Percentiles rank a stretch among this genome's conserved stretches.
Conservation (phyloP, 345 rosid species). For the Lepidium didymum region DNA sequence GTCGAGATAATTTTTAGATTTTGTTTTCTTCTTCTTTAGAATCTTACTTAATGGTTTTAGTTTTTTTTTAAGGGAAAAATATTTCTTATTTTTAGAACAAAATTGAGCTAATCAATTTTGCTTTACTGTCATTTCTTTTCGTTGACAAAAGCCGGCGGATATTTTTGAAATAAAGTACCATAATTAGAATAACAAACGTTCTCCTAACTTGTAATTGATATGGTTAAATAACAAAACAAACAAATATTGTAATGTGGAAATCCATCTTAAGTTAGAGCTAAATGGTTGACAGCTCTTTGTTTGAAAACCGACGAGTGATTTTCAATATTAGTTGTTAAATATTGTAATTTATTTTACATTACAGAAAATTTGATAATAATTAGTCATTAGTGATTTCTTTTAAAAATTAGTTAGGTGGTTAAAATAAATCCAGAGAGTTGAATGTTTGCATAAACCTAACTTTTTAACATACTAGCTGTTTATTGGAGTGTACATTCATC, state of each 20-base stretch:
- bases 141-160: neutral
- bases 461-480: neutral
- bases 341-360: neutral
- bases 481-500: neutral
- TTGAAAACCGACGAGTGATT: neutral
- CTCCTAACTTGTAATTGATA: neutral
- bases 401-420: neutral
- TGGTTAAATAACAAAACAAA: neutral
- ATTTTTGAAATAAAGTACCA: neutral
- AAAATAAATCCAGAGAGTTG: neutral
- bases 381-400: neutral
- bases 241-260: neutral
- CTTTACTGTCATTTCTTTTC: slow-evolving; percentile 6
- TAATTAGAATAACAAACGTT: slow-evolving; percentile 4
- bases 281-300: neutral
- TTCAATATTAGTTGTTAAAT: neutral
- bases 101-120: neutral
- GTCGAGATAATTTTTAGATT: slow-evolving; percentile 19
- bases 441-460: neutral
- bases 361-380: neutral
- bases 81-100: slow-evolving; percentile 5
- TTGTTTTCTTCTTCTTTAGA: slow-evolving; percentile 6
- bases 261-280: neutral
- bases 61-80: neutral
- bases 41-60: slow-evolving; percentile 3